Evolutionary conservation across 2,329 filamentous ascomycete genomes (phyloP).

Genomic region (Chlorencoelia australis): DNA sequence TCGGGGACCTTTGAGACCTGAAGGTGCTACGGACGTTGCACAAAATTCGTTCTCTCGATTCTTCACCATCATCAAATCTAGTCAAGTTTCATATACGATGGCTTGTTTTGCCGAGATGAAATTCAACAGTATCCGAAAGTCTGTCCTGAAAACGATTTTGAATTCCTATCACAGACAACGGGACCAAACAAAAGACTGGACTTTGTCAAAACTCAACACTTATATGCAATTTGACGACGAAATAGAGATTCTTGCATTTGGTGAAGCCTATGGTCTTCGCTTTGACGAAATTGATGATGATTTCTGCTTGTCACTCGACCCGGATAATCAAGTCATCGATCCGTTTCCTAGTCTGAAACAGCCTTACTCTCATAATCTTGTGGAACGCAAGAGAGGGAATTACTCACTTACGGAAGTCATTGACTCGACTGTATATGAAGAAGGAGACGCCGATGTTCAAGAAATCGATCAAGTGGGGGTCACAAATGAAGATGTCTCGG

Average conservation of each 20-base stretch:
- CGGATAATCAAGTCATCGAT: conserved; percentile 17
- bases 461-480: not conserved
- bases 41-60: conserved; percentile 42
- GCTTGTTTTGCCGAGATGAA: conserved; percentile 61
- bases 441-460: conserved; percentile 17
- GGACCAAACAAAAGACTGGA: conserved; percentile 50
- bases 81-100: conserved; percentile 55
- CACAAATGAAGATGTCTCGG: not conserved
- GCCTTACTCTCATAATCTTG: conserved; percentile 43
- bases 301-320: conserved; percentile 25
- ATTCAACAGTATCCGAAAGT: conserved; percentile 50
- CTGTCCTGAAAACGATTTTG: conserved; percentile 45
- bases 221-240: conserved; percentile 59
- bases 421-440: conserved; percentile 42
- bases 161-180: conserved; percentile 46
- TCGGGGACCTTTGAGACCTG: conserved; percentile 45
- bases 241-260: conserved; percentile 55
- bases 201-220: conserved; percentile 42
- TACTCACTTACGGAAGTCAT: conserved; percentile 45
- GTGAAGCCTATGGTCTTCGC: conserved; percentile 44
- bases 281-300: conserved; percentile 35
- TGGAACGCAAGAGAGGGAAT: conserved; percentile 49
- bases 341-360: conserved; percentile 43
- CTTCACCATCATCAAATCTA: conserved; percentile 49
- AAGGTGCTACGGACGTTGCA: conserved; percentile 29